A percentile compares a stretch with the other conserved stretches of the same genome.
These are phyloP conservation scores for Asterionellopsis glacialis DNA, from an alignment of 108 stramenopile genomes.

Conservation along the genomic window DNA sequence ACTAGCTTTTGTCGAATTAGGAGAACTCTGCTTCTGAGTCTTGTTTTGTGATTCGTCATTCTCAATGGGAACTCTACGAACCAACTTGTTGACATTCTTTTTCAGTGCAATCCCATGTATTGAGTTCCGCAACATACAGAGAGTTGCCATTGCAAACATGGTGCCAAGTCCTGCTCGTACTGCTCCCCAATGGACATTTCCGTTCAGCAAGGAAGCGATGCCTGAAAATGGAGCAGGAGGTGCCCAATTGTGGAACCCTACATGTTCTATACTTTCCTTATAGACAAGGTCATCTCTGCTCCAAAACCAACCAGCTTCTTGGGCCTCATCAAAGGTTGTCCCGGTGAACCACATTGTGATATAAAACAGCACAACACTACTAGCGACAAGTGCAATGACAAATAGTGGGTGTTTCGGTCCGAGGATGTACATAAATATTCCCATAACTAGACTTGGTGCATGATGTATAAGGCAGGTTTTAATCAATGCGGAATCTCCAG, in stretches of 20 bases:
- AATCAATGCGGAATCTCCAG: conserved; percentile 22
- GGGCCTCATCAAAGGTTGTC: conserved; percentile 43
- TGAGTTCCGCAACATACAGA: conserved; percentile 69
- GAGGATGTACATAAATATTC: conserved; percentile 37
- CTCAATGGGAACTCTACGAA: conserved; percentile 20
- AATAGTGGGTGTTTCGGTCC: conserved; percentile 55
- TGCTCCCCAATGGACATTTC: conserved; percentile 53
- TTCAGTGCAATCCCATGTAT: conserved; percentile 56
- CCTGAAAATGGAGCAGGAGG: conserved; percentile 48
- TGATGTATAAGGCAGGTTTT: conserved; percentile 33
- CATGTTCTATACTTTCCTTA: not conserved
- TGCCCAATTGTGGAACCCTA: conserved; percentile 15
- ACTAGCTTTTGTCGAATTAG: not conserved
- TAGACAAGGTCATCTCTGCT: conserved; percentile 35
- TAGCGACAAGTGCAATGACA: conserved; percentile 34
- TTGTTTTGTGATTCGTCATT: too few species aligned
- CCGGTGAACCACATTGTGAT: conserved; percentile 29
- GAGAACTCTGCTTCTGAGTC: too few species aligned
- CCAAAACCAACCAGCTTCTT: conserved; percentile 54
- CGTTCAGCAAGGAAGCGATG: conserved; percentile 21
- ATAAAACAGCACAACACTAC: conserved; percentile 41
- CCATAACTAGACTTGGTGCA: conserved; percentile 42
- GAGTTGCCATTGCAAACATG: conserved; percentile 56
- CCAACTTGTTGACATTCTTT: conserved; percentile 44
- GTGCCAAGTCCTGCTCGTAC: conserved; percentile 39